These are phyloP conservation scores for Anethum foeniculum DNA, from an alignment of 140 eudicot genomes.

Conservation along the genomic window DNA sequence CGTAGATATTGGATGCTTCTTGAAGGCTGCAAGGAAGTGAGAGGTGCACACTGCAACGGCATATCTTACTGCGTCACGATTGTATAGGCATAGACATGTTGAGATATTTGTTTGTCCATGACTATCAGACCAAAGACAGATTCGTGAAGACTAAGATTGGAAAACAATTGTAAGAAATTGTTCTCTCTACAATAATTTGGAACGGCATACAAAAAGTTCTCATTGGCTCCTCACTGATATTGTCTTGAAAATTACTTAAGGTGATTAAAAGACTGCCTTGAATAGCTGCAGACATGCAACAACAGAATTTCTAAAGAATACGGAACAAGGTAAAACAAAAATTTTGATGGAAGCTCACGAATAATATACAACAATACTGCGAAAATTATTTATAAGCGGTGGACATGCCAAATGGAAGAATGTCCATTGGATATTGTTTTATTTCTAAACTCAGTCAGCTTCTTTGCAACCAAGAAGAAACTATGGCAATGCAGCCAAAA, in stretches of 20 bases:
- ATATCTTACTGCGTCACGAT: not conserved
- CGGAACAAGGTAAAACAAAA: not conserved
- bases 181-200: too few species aligned
- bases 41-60: not conserved
- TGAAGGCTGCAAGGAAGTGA: not conserved
- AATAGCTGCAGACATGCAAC: not conserved
- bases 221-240: too few species aligned
- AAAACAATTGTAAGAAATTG: too few species aligned
- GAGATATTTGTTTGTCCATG: not conserved
- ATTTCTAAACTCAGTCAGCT: not conserved
- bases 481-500: not conserved
- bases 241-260: not conserved
- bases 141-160: too few species aligned
- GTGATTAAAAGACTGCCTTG: not conserved
- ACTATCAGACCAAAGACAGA: not conserved
- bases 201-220: too few species aligned
- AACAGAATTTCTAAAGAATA: too few species aligned
- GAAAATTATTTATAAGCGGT: not conserved
- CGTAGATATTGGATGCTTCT: not conserved
- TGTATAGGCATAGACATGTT: not conserved
- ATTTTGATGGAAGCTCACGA: not conserved
- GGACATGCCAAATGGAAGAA: not conserved
- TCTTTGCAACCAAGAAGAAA: not conserved
- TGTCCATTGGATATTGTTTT: not conserved
- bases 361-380: not conserved